Conservation (phyloP, 2,329 filamentous ascomycete species). For the Hirsutella minnesotensis region DNA sequence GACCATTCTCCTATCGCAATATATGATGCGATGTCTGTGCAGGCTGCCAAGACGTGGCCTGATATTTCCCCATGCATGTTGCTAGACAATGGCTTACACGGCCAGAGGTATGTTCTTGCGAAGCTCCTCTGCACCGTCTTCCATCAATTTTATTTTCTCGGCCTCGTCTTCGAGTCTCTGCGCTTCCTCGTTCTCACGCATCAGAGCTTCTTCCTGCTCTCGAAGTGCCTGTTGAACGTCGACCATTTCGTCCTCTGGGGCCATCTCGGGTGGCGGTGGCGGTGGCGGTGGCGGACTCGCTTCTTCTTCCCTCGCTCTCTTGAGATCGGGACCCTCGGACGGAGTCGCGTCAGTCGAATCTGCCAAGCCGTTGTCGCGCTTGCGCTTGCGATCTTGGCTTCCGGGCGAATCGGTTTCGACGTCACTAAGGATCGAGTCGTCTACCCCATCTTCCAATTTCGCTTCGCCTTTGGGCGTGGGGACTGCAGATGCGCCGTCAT, state of each 20-base stretch:
- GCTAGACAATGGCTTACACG: too few species aligned
- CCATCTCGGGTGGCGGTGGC: slow-evolving; percentile 30
- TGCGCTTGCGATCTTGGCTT: slow-evolving; percentile 50
- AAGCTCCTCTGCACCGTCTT: slow-evolving; percentile 11
- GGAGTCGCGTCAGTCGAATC: slow-evolving; percentile 35
- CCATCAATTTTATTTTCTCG: slow-evolving; percentile 15
- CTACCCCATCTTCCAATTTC: slow-evolving; percentile 17
- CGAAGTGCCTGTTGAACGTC: slow-evolving; percentile 33
- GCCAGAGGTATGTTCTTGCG: slow-evolving; percentile 11
- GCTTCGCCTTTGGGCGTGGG: slow-evolving; percentile 2
- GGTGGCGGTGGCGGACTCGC: slow-evolving; percentile 33
- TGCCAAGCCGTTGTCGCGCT: slow-evolving; percentile 32
- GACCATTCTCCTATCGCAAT: too few species aligned
- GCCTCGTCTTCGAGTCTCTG: slow-evolving; percentile 39
- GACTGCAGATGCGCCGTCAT: slow-evolving; percentile 5
- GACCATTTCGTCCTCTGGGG: slow-evolving; percentile 21
- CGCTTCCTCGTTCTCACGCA: slow-evolving; percentile 43
- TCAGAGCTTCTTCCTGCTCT: slow-evolving; percentile 37
- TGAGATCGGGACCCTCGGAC: slow-evolving; percentile 43
- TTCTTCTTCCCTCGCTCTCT: slow-evolving; percentile 38
- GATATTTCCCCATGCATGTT: too few species aligned
- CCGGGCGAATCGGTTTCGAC: slow-evolving; percentile 30
- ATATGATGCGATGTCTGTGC: too few species aligned
- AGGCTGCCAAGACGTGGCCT: too few species aligned
- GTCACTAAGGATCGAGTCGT: slow-evolving; percentile 27